Evolutionary conservation across 306 rosid genomes (phyloP), one percentile per base, ranked within the genome.

Genomic region (Alnus rubra): DNA sequence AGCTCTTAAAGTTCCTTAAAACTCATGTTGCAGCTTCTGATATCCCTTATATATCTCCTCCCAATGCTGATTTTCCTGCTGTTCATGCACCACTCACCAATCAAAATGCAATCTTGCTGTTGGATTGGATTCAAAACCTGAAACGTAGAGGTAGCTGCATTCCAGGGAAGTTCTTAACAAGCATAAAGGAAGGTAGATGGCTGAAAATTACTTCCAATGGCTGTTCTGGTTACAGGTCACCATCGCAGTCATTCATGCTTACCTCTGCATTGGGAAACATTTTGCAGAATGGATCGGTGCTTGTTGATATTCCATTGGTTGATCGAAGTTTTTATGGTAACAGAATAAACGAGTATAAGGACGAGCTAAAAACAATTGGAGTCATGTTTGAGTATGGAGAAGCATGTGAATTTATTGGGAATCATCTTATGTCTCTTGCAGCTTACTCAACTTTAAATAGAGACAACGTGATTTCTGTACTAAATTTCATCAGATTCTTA

Each of bases 271-370:
- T 86, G 82, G 91, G 87, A 68, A 81, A n/a, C 50, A 75, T 88
- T 83, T 59, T 94, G 86, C 89, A 84, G 74, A 81, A 50, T 31
- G 90, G 86, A 56, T 90, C 91, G 0, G 76, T 50, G 48, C 90
- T 88, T 71, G 96, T 89, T 35, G 97, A 94, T 74, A 88, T 94
- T 64, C 92, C 97, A 7, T 79, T 90, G 70, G 69, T 94, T 78
- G 97, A 94, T 80, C 60, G 35, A 44, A 70, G 9, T 4, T 89
- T 79, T 80, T 94, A 94, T 68, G 97, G 87, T 12, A n/a, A 74
- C 3, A 33, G 6, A 73, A 78, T 94, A 76, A 78, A 58, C 5
- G 74, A 54, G 14, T 90, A 90, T 68, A 30, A 76, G 78, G 92
- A 85, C 45, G 98, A 88, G 87, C 83, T 93, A 39, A 87, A 85